Evolutionary conservation across 495 filamentous ascomycete species (phyloP).

Genomic region (Bombardia bombarda): DNA sequence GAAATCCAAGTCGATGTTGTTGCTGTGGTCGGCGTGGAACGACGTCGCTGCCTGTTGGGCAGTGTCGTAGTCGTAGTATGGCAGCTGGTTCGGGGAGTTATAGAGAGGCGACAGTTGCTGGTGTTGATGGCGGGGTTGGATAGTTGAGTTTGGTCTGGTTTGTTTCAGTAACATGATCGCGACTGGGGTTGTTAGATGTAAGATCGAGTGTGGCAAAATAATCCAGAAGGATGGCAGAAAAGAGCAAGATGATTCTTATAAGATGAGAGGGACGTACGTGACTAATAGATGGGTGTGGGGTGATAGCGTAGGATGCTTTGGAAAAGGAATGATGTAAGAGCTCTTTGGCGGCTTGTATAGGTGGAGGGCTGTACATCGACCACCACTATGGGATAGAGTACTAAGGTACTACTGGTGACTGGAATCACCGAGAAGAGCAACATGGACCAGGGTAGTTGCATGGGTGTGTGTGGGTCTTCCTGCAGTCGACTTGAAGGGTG

Average conservation of each 20-base stretch:
- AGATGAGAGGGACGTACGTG: conserved; percentile 9
- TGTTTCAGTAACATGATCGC: conserved; percentile 10
- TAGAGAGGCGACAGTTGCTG: conserved; percentile 1
- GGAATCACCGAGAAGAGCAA: conserved; percentile 12
- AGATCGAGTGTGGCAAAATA: conserved; percentile 9
- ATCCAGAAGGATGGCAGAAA: conserved; percentile 2
- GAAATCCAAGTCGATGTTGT: conserved; percentile 16
- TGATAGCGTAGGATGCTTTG: too few species aligned
- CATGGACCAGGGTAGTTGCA: background rate
- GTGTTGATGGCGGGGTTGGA: conserved; percentile 9
- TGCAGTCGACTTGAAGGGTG: too few species aligned
- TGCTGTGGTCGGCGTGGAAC: conserved; percentile 4
- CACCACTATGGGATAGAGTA: conserved; percentile 1
- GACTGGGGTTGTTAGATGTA: conserved; percentile 5
- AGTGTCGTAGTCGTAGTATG: background rate
- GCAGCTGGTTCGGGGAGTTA: background rate
- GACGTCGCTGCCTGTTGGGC: conserved; percentile 1
- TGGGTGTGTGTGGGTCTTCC: background rate
- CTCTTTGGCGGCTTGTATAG: too few species aligned
- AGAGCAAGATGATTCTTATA: conserved; percentile 7
- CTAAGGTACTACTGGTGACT: conserved; percentile 1
- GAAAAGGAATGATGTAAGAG: background rate
- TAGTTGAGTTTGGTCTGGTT: conserved; percentile 3
- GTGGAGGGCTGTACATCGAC: conserved; percentile 1
- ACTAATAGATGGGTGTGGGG: conserved; percentile 7